These are phyloP conservation scores for Podaxis pistillaris DNA, from an alignment of 768 basidiomycete genomes.

Conservation along the genomic window DNA sequence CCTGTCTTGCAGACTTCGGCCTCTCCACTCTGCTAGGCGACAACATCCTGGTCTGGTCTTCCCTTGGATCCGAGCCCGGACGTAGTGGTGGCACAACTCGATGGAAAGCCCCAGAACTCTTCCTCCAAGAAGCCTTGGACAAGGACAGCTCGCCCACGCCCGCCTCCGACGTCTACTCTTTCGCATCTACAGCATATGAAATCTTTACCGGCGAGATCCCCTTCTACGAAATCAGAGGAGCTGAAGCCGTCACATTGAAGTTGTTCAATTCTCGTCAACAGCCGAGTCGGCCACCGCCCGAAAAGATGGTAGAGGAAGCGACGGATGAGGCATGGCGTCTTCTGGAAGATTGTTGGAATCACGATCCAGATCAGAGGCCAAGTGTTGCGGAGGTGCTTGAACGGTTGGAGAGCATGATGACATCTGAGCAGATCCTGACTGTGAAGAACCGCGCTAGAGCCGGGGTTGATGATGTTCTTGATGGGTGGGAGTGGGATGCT, in stretches of 20 bases:
- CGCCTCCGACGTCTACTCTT: constrained; percentile 16
- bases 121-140: constrained; percentile 13
- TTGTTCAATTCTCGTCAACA: constrained; percentile 2
- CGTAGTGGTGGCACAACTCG: constrained; percentile 17
- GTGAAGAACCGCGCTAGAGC: neutral
- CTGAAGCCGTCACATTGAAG: constrained; percentile 18
- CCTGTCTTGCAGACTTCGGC: constrained; percentile 18
- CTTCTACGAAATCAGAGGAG: constrained; percentile 20
- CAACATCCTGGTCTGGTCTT: constrained; percentile 16
- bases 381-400: constrained; percentile 1
- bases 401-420: constrained; percentile 13
- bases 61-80: neutral
- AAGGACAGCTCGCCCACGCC: neutral
- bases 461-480: neutral
- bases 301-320: neutral
- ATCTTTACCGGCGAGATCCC: constrained; percentile 21
- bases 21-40: constrained; percentile 16
- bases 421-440: neutral
- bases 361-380: constrained; percentile 5
- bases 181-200: constrained; percentile 17
- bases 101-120: constrained; percentile 18
- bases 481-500: neutral
- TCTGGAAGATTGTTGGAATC: constrained; percentile 11
- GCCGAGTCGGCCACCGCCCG: constrained; percentile 9
- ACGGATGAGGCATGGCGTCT: constrained; percentile 10